Base-by-base conservation (phyloP, 805 yeast species). In the Lipomyces mesembrius region DNA sequence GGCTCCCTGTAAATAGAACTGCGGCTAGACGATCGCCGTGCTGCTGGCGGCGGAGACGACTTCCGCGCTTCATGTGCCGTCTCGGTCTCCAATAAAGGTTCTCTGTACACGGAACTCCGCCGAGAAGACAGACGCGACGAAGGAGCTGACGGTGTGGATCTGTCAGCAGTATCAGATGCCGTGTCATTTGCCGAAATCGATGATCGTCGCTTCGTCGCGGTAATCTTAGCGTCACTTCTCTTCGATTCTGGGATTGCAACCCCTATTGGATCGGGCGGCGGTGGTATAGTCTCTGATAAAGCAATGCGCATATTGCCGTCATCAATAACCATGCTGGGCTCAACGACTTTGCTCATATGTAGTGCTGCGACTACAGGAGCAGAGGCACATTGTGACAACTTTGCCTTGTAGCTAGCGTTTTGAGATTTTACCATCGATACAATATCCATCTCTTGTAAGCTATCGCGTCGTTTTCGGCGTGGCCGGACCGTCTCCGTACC, bases 391-490 rank as follows among this genome's bases (percentile, higher is more conserved):
- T 43, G 49, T 43, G 22, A 43, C 17, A 65, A 20, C 57, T 63
- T 63, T 1, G 62, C 61, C 32, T 66, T 66, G 57, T 66, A 66
- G 22, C 55, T 66, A 8, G 39, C 52, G 35, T 51, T 68, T 34
- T 68, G 71, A 9, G 59, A 4, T 57, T 65, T 65, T 34, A 68
- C 60, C 32, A 63, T 34, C 14, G 71, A 59, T 17, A 68, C 60
- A n/a, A 65, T 60, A 54, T 68, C 71, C 22, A 61, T 54, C 32
- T 67, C 70, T n/a, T 66, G 67, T 34, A 65, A 27, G 34, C 71
- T 68, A 51, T 68, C 71, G 5, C 71, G 59, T 22, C 71, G 59
- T 46, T 39, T 65, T 57, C 71, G 57, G n/a, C 71, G 64, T n/a
- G 65, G 59, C 57, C 61, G 55, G 29, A 56, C 34, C 3, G 65